phyloP scores from a whole-genome alignment of 2,329 filamentous ascomycete genomes.

The Aphanocladium album region DNA sequence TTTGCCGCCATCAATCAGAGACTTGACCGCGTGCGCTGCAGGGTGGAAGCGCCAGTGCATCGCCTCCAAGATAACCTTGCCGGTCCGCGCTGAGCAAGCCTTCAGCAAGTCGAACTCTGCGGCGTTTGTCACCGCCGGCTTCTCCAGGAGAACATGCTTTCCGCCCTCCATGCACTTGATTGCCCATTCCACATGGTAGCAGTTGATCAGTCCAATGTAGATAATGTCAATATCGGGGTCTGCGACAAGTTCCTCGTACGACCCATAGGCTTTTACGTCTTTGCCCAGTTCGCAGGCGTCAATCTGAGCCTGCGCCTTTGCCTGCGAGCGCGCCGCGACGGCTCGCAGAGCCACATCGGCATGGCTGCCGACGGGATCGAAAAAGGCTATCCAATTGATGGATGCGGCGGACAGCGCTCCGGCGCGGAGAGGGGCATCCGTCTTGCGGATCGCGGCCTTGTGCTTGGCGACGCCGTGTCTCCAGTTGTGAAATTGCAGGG shows the following conservation, averaged over 20 bases:
- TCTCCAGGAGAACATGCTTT: slow-evolving; percentile 52
- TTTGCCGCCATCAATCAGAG: slow-evolving; percentile 1
- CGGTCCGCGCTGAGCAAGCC: slow-evolving; percentile 26
- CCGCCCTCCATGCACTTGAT: slow-evolving; percentile 45
- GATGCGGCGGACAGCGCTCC: slow-evolving; percentile 8
- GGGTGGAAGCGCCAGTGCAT: slow-evolving; percentile 14
- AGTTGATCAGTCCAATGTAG: slow-evolving; percentile 44
- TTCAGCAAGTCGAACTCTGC: slow-evolving; percentile 43
- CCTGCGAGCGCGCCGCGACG: slow-evolving; percentile 7
- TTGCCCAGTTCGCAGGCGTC: slow-evolving; percentile 1
- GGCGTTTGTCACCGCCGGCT: slow-evolving; percentile 47
- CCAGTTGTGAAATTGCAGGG: not conserved
- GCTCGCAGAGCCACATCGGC: slow-evolving; percentile 3
- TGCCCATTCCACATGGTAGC: slow-evolving; percentile 38
- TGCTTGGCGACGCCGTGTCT: slow-evolving; percentile 8
- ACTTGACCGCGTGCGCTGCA: slow-evolving; percentile 7
- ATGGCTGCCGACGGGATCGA: slow-evolving; percentile 11
- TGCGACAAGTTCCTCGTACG: slow-evolving; percentile 15
- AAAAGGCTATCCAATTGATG: slow-evolving; percentile 11
- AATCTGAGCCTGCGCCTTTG: slow-evolving; percentile 2
- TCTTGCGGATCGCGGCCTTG: slow-evolving; percentile 7
- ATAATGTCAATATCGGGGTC: slow-evolving; percentile 27
- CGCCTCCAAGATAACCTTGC: slow-evolving; percentile 17
- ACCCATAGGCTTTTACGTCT: slow-evolving; percentile 7
- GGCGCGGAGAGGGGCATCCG: slow-evolving; percentile 2